Conservation (phyloP, 2,329 filamentous ascomycete species). For the Paracoccidioides brasiliensis region DNA sequence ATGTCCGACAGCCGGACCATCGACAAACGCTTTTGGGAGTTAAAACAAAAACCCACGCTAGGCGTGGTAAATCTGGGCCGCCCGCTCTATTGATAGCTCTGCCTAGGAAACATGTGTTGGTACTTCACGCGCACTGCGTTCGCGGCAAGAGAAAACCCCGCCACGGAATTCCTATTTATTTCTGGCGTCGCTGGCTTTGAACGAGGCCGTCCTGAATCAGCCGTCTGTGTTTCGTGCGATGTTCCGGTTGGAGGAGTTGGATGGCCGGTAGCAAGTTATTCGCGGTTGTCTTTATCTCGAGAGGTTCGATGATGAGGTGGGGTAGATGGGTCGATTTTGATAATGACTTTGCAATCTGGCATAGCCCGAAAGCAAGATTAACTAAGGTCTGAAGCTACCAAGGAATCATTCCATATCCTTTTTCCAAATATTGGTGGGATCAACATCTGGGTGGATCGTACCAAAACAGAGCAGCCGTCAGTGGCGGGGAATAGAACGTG, state of each 20-base stretch:
- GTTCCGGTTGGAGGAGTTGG: neutral
- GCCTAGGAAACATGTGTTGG: neutral
- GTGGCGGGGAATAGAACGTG: neutral
- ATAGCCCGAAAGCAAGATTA: no score
- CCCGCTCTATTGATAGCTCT: neutral
- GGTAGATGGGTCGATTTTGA: neutral
- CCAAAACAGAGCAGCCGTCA: no score
- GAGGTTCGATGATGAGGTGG: neutral
- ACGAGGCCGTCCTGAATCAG: neutral
- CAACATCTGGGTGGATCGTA: no score
- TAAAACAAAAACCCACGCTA: neutral
- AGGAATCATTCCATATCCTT: neutral
- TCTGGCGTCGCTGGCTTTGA: neutral
- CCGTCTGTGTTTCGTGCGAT: no score
- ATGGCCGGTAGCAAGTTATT: neutral
- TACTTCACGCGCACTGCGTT: neutral
- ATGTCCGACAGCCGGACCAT: constrained; percentile 9
- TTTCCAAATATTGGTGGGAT: neutral
- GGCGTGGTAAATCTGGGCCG: neutral
- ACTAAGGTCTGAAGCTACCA: neutral
- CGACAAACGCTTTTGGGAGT: neutral
- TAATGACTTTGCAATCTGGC: neutral
- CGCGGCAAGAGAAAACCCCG: neutral
- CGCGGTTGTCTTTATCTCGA: neutral
- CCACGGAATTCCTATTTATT: neutral